Evolutionary conservation across 2,329 filamentous ascomycete species (phyloP).

Genomic region (Monosporascus ibericus): DNA sequence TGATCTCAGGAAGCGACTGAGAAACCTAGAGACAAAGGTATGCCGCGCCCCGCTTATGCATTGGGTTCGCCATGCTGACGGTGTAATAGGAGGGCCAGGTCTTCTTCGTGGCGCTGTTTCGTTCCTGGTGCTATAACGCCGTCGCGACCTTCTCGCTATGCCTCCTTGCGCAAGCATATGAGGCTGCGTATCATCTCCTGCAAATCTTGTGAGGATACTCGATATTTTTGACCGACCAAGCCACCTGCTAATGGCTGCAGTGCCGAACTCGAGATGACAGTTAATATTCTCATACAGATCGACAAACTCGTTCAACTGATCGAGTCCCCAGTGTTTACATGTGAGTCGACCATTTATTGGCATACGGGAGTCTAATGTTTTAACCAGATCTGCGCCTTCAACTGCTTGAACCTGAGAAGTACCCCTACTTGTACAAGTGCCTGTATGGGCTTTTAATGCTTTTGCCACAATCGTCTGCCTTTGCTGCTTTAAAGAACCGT

Average conservation of each 20-base stretch:
- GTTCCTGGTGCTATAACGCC: slow-evolving; percentile 97
- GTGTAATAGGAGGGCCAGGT: slow-evolving; percentile 73
- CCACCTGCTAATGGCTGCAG: slow-evolving; percentile 37
- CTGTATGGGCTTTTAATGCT: slow-evolving; percentile 96
- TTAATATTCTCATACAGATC: slow-evolving; percentile 97
- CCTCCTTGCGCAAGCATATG: slow-evolving; percentile 91
- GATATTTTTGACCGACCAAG: background rate
- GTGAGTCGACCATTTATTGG: slow-evolving; percentile 43
- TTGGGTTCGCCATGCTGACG: slow-evolving; percentile 3
- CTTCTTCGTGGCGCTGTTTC: slow-evolving; percentile 90
- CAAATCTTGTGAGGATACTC: slow-evolving; percentile 72
- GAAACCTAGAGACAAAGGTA: slow-evolving; percentile 84
- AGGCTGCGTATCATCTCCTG: slow-evolving; percentile 92
- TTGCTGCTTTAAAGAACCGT: slow-evolving; percentile 92
- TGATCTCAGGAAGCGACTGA: slow-evolving; percentile 80
- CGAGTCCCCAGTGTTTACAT: slow-evolving; percentile 96
- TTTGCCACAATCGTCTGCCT: slow-evolving; percentile 94
- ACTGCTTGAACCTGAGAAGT: slow-evolving; percentile 88
- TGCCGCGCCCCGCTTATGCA: background rate
- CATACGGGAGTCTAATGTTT: slow-evolving; percentile 9
- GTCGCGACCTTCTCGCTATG: slow-evolving; percentile 97
- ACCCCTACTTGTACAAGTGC: slow-evolving; percentile 94
- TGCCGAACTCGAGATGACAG: slow-evolving; percentile 96
- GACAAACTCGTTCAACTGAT: slow-evolving; percentile 96
- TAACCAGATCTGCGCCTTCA: slow-evolving; percentile 82